phyloP scores from a whole-genome alignment of 176 grass and related monocot genomes.

The Avena eriantha region DNA sequence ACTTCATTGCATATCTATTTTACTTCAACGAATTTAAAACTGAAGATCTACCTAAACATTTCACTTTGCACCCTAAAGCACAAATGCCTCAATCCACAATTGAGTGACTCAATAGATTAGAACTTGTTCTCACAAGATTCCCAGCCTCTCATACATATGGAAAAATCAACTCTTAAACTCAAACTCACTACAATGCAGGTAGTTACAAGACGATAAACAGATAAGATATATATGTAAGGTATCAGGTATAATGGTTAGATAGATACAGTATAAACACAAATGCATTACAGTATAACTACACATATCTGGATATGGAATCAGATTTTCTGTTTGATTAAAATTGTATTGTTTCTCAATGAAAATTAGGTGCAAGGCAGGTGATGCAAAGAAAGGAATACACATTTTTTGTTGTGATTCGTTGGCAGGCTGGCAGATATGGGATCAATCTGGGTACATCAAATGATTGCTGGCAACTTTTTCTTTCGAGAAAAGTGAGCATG shows the following conservation, averaged over 20 bases:
- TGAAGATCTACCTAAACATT: not conserved
- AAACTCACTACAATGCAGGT: not conserved
- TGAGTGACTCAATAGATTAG: not conserved
- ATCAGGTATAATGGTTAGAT: not conserved
- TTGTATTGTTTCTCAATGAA: not conserved
- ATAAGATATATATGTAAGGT: not conserved
- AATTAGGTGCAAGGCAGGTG: not conserved
- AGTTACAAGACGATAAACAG: not conserved
- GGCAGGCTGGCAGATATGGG: conserved; percentile 8
- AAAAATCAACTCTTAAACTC: not conserved
- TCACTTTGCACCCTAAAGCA: not conserved
- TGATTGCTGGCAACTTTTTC: conserved; percentile 22
- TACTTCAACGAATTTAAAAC: not conserved
- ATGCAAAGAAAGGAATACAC: not conserved
- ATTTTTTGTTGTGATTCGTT: conserved; percentile 17
- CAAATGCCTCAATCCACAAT: not conserved
- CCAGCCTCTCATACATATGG: not conserved
- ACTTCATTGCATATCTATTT: not conserved
- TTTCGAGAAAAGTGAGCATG: not conserved
- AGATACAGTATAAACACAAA: conserved; percentile 5
- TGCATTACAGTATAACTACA: not conserved
- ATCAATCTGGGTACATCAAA: not conserved
- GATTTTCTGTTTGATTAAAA: not conserved
- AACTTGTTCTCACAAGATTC: not conserved
- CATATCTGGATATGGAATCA: not conserved